Evolutionary conservation across 495 filamentous ascomycete genomes (phyloP).

Genomic region (Penicillium malachiteum): DNA sequence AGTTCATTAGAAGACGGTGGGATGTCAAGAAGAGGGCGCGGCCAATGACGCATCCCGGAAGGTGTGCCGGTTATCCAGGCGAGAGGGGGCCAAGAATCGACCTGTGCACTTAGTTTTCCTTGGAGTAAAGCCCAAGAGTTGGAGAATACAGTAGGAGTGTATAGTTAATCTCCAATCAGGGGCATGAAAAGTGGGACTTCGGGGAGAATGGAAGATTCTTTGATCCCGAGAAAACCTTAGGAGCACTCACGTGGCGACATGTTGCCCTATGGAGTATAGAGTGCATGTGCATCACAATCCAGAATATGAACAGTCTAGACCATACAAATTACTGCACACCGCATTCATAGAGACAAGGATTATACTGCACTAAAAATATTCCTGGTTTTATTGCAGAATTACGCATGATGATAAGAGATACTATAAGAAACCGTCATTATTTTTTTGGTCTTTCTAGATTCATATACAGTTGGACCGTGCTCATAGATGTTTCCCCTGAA

Average conservation of each 20-base stretch:
- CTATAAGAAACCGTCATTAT: slow-evolving; percentile 19
- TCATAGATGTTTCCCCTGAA: slow-evolving; percentile 9
- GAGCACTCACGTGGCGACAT: not conserved
- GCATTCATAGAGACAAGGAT: too few relatives aligned
- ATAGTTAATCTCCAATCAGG: not conserved
- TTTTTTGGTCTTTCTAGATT: slow-evolving; percentile 25
- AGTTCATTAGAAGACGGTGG: not conserved
- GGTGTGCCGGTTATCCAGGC: slow-evolving; percentile 22
- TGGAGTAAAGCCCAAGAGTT: not conserved
- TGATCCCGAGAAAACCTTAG: not conserved
- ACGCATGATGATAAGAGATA: too few relatives aligned
- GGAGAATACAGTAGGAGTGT: not conserved
- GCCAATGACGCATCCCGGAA: slow-evolving; percentile 13
- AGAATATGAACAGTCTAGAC: too few relatives aligned
- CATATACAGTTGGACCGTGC: slow-evolving; percentile 23
- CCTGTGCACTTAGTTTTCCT: not conserved
- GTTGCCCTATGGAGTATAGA: not conserved
- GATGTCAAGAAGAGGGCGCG: not conserved
- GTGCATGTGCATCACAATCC: too few relatives aligned
- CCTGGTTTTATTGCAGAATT: not conserved
- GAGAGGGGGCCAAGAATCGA: slow-evolving; percentile 10
- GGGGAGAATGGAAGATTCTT: not conserved
- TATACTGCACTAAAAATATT: too few relatives aligned
- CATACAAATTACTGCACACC: too few relatives aligned
- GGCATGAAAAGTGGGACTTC: not conserved